These are phyloP conservation scores for Geotrichum citri-aurantii DNA, from an alignment of 1,139 yeast species.

Conservation along the genomic window DNA sequence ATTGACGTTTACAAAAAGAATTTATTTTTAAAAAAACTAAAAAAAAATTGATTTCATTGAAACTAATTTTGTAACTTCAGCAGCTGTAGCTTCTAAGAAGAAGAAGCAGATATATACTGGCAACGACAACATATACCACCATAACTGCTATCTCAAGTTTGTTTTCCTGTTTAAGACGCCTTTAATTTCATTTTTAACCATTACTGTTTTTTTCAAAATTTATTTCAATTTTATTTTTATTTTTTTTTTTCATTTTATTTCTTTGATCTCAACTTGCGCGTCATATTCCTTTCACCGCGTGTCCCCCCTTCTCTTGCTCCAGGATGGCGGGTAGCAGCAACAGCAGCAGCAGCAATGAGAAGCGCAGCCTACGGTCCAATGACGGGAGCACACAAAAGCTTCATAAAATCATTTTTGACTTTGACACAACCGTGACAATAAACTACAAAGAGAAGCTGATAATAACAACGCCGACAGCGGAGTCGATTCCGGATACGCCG, in stretches of 20 bases:
- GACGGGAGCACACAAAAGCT: constrained; percentile 3
- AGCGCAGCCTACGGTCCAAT: constrained; percentile 7
- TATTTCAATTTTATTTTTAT: no score
- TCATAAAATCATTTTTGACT: constrained; percentile 7
- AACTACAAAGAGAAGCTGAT: constrained; percentile 3
- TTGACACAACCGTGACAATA: constrained; percentile 5
- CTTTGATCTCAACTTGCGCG: not conserved
- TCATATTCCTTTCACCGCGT: not conserved
- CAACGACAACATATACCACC: no score
- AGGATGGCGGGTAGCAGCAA: not conserved
- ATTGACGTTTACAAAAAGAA: not conserved
- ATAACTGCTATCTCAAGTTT: no score
- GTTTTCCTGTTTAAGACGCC: no score
- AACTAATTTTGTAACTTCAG: no score
- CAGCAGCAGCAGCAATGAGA: no score
- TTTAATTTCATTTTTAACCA: no score
- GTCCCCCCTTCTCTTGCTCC: not conserved
- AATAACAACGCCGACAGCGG: not conserved
- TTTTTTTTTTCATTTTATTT: not conserved
- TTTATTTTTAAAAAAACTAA: no score
- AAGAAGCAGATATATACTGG: no score
- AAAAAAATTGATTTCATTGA: no score
- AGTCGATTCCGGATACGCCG: not conserved
- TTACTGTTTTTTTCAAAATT: no score
- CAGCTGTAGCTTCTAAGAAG: no score